Evolutionary conservation across 768 basidiomycete species (phyloP).

Genomic region (Phaffia australis): DNA sequence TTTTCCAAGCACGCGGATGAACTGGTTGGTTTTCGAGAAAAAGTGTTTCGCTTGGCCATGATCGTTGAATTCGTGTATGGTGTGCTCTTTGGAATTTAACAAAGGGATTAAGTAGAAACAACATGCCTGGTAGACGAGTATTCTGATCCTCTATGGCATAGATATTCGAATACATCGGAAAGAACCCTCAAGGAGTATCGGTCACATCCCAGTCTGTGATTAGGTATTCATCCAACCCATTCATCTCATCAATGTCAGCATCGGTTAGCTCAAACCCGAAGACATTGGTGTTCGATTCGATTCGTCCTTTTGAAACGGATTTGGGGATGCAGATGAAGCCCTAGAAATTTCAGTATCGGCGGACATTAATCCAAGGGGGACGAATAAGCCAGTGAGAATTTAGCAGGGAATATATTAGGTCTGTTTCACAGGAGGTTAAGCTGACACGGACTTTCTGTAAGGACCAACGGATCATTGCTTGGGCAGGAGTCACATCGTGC

Average conservation of each 20-base stretch:
- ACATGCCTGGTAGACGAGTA: no score
- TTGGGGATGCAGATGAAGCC: slow-evolving; percentile 45
- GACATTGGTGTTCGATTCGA: slow-evolving; percentile 41
- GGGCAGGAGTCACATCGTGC: slow-evolving; percentile 50
- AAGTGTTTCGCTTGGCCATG: no score
- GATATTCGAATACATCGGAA: no score
- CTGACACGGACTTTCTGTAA: slow-evolving; percentile 52
- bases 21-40: no score
- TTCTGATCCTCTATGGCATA: no score
- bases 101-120: no score
- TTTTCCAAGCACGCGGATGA: no score
- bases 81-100: no score
- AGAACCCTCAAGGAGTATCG: slow-evolving; percentile 25
- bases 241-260: slow-evolving; percentile 42
- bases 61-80: no score
- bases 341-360: slow-evolving; percentile 21
- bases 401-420: background rate
- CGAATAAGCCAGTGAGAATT: background rate
- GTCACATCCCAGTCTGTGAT: slow-evolving; percentile 41
- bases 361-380: no score
- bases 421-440: background rate
- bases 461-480: slow-evolving; percentile 70
- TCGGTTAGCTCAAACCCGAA: slow-evolving; percentile 43
- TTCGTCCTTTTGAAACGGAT: slow-evolving; percentile 40
- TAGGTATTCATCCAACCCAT: slow-evolving; percentile 38